Percentiles rank a stretch among this genome's conserved stretches.
These are phyloP conservation scores for Penicillium oxalicum DNA, from an alignment of 2,329 filamentous ascomycete species.

Conservation along the genomic window DNA sequence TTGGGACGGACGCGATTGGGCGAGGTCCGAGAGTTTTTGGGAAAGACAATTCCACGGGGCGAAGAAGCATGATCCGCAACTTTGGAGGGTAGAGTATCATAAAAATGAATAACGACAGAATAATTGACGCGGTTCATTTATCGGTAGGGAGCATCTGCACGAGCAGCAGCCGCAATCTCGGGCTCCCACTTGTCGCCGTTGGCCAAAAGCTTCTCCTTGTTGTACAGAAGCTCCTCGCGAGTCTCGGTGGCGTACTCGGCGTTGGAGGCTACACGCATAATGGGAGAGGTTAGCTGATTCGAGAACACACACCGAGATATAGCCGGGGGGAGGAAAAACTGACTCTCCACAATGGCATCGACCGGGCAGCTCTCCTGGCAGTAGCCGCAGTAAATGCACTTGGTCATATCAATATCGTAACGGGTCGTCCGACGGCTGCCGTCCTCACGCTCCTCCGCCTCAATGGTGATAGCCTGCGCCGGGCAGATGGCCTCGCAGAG, in stretches of 20 bases:
- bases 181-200: conserved; percentile 98
- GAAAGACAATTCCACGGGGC: conserved; percentile 6
- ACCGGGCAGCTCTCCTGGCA: conserved; percentile 99
- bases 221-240: conserved; percentile 92
- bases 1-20: conserved; percentile 11
- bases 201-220: conserved; percentile 87
- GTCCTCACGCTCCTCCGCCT: conserved; percentile 95
- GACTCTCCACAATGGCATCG: conserved; percentile 79
- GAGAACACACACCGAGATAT: too few relatives aligned
- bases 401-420: conserved; percentile 99
- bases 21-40: conserved; percentile 5
- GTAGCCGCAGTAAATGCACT: conserved; percentile 99
- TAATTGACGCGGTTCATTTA: conserved; percentile 40
- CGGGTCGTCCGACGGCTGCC: conserved; percentile 90
- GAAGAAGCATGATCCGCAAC: conserved; percentile 3
- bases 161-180: conserved; percentile 83
- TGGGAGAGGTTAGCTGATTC: conserved; percentile 4
- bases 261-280: conserved; percentile 51
- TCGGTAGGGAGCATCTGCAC: conserved; percentile 88
- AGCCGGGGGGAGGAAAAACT: conserved; percentile 24
- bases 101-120: not conserved
- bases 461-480: conserved; percentile 96
- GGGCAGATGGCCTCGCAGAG: conserved; percentile 98
- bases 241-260: conserved; percentile 71
- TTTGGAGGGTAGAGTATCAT: not conserved